Evolutionary conservation across 805 yeast species (phyloP).

Genomic region (Ogataea salicorniae): DNA sequence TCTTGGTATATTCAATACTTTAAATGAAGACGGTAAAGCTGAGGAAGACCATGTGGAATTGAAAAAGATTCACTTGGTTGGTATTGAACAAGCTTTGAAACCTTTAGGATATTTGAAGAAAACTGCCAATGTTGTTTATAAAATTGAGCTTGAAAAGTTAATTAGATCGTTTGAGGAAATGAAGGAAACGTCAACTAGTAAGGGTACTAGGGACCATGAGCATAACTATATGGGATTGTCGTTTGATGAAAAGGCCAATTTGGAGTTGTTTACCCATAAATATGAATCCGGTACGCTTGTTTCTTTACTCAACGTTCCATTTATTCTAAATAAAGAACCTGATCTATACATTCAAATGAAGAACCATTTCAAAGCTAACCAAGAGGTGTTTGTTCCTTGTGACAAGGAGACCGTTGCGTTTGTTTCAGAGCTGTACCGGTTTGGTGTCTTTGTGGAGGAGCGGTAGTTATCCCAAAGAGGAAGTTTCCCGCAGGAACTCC

Average conservation of each 20-base stretch:
- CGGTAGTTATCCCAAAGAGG: too few relatives aligned
- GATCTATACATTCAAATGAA: too few relatives aligned
- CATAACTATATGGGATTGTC: background rate
- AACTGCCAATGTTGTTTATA: slow-evolving; percentile 5
- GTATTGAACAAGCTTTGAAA: background rate
- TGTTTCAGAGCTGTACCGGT: too few relatives aligned
- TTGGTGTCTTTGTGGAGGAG: too few relatives aligned
- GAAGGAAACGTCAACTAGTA: background rate
- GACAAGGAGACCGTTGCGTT: too few relatives aligned
- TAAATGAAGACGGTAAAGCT: too few relatives aligned
- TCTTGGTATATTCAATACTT: background rate
- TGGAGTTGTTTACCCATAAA: slow-evolving; percentile 3
- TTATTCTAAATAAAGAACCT: background rate
- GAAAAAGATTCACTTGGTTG: background rate
- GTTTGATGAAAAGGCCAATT: background rate
- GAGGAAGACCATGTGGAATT: too few relatives aligned
- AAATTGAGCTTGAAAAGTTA: slow-evolving; percentile 5
- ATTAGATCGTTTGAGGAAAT: slow-evolving; percentile 1
- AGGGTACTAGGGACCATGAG: background rate
- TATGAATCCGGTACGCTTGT: background rate
- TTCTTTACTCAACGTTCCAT: background rate
- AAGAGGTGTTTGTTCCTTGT: too few relatives aligned
- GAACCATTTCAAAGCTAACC: too few relatives aligned
- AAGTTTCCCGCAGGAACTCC: too few relatives aligned
- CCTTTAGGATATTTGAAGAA: slow-evolving; percentile 8